Percentiles rank a stretch among this genome's conserved stretches.
phyloP scores from a whole-genome alignment of 345 rosid species.

The Iberis pinnata region DNA sequence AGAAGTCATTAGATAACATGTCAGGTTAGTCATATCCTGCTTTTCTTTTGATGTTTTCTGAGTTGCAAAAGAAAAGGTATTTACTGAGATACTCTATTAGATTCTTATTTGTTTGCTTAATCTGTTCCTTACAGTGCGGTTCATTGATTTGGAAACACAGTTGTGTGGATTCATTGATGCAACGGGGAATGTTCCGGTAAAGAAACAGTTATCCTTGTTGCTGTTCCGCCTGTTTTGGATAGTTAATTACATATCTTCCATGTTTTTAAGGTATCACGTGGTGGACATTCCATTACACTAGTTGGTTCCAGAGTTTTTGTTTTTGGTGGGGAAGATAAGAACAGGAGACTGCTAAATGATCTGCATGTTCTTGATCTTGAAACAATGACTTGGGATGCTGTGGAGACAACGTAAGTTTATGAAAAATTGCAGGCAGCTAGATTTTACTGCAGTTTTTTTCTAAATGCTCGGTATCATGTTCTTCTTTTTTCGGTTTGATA shows the following conservation, averaged over 20 bases:
- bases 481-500: slow-evolving; percentile 35
- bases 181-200: slow-evolving; percentile 77
- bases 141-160: slow-evolving; percentile 61
- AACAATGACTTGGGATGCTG: slow-evolving; percentile 73
- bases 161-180: slow-evolving; percentile 53
- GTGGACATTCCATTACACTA: slow-evolving; percentile 84
- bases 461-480: slow-evolving; percentile 31
- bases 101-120: slow-evolving; percentile 17
- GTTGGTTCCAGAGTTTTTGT: slow-evolving; percentile 66
- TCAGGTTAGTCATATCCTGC: slow-evolving; percentile 45
- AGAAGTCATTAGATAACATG: slow-evolving; percentile 48
- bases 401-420: slow-evolving; percentile 60
- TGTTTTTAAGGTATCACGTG: slow-evolving; percentile 68
- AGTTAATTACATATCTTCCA: slow-evolving; percentile 3
- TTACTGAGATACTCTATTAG: background rate
- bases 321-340: slow-evolving; percentile 91
- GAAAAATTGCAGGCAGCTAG: background rate
- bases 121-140: slow-evolving; percentile 51
- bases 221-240: slow-evolving; percentile 1
- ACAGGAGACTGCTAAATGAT: slow-evolving; percentile 76
- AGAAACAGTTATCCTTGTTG: slow-evolving; percentile 6
- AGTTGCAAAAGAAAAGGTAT: background rate
- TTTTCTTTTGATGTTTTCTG: slow-evolving; percentile 3
- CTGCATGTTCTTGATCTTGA: slow-evolving; percentile 67
- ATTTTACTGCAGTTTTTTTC: slow-evolving; percentile 1